Conservation (phyloP, 495 filamentous ascomycete genomes). For the Annulohypoxylon bovei region DNA sequence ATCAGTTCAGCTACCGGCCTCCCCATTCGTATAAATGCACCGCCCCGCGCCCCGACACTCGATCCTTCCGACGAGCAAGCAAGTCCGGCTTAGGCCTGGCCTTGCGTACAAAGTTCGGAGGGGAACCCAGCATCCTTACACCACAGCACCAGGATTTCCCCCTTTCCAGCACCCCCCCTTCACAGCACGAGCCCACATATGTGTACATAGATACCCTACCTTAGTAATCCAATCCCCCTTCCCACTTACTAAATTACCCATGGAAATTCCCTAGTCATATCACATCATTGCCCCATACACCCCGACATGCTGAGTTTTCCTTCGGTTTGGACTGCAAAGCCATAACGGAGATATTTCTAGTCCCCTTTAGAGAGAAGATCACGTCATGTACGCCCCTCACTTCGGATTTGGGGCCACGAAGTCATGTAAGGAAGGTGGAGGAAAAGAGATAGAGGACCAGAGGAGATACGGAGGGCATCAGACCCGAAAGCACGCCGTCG, state of each 20-base stretch:
- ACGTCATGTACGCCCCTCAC: constrained; percentile 48
- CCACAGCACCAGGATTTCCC: constrained; percentile 12
- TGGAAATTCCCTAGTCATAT: constrained; percentile 30
- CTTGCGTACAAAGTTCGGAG: constrained; percentile 46
- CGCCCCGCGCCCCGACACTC: constrained; percentile 38
- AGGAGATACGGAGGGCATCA: constrained; percentile 15
- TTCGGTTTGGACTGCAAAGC: constrained; percentile 51
- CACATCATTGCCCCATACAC: constrained; percentile 32
- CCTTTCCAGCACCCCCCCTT: constrained; percentile 1
- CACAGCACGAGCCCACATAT: constrained; percentile 29
- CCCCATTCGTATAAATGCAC: constrained; percentile 28
- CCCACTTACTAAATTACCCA: constrained; percentile 2
- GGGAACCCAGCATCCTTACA: constrained; percentile 44
- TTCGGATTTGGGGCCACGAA: constrained; percentile 45
- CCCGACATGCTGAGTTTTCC: constrained; percentile 49
- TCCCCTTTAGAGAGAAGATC: constrained; percentile 50
- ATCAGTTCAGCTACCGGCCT: constrained; percentile 3
- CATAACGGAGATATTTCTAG: constrained; percentile 46
- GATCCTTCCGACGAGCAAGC: constrained; percentile 45
- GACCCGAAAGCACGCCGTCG: constrained; percentile 1
- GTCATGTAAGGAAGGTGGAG: constrained; percentile 44
- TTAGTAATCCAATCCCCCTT: constrained; percentile 44
- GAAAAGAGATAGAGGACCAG: constrained; percentile 31
- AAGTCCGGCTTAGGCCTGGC: constrained; percentile 40
- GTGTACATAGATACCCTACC: constrained; percentile 47